Evolutionary conservation across 352 stramenopile genomes (phyloP).

Genomic region (Phytophthora lateralis): DNA sequence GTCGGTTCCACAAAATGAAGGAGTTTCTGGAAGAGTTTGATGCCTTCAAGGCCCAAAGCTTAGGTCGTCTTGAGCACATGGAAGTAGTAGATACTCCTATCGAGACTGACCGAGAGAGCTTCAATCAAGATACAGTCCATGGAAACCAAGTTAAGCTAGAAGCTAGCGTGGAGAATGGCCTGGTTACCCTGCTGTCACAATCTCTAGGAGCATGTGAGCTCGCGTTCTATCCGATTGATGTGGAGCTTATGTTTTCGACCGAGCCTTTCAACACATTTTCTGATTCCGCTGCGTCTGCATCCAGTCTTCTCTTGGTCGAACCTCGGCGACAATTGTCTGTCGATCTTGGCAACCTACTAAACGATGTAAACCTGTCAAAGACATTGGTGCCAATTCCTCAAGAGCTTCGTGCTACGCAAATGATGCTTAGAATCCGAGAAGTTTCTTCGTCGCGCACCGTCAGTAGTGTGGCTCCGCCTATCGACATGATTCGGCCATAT

Average conservation of each 20-base stretch:
- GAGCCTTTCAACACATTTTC: conserved; percentile 62
- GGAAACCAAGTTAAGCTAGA: conserved; percentile 32
- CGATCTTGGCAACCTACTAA: conserved; percentile 16
- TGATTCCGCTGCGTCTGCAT: conserved; percentile 37
- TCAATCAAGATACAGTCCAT: not conserved
- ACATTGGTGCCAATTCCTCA: conserved; percentile 34
- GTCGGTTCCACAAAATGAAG: conserved; percentile 48
- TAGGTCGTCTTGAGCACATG: conserved; percentile 22
- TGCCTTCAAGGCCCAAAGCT: conserved; percentile 27
- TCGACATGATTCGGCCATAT: conserved; percentile 50
- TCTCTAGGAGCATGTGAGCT: conserved; percentile 45
- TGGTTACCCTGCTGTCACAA: conserved; percentile 38
- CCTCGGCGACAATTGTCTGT: conserved; percentile 46
- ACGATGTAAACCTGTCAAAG: conserved; percentile 13
- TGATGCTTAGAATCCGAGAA: conserved; percentile 57
- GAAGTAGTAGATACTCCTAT: conserved; percentile 15
- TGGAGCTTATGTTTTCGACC: conserved; percentile 74
- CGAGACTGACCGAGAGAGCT: not conserved
- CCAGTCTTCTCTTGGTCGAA: conserved; percentile 51
- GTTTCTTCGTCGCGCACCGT: conserved; percentile 33
- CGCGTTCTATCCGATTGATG: conserved; percentile 64
- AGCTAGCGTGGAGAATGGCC: conserved; percentile 32
- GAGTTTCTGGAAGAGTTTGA: conserved; percentile 57
- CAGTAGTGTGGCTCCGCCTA: conserved; percentile 24
- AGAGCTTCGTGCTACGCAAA: conserved; percentile 38